Percentiles rank a stretch among this genome's conserved stretches.
phyloP scores from a whole-genome alignment of 2,329 filamentous ascomycete genomes.

The Pseudogymnoascus sp. region DNA sequence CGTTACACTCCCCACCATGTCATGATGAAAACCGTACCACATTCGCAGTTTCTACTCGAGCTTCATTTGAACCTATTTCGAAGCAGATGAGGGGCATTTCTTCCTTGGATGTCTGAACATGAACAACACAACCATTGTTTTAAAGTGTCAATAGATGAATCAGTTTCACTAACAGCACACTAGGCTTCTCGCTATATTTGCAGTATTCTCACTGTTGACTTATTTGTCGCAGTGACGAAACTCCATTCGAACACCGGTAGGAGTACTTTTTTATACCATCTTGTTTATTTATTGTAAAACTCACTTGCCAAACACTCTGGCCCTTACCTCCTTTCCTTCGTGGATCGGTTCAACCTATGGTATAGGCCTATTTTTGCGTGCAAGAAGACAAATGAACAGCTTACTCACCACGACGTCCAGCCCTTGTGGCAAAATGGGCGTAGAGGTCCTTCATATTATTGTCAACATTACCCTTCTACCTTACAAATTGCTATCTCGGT shows the following conservation, averaged over 20 bases:
- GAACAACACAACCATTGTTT: slow-evolving; percentile 1
- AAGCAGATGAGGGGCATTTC: slow-evolving; percentile 58
- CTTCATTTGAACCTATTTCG: slow-evolving; percentile 54
- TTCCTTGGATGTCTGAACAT: slow-evolving; percentile 71
- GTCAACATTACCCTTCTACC: slow-evolving; percentile 42
- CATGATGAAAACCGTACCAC: slow-evolving; percentile 69
- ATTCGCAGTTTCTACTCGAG: slow-evolving; percentile 90
- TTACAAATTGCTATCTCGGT: background rate
- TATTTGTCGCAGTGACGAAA: background rate
- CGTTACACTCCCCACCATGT: slow-evolving; percentile 18
- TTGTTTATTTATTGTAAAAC: background rate
- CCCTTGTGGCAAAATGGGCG: slow-evolving; percentile 44
- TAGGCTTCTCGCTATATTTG: background rate
- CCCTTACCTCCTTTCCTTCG: slow-evolving; percentile 49
- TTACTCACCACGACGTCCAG: slow-evolving; percentile 63
- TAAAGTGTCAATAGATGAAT: background rate
- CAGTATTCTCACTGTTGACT: background rate
- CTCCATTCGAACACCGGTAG: background rate
- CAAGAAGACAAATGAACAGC: slow-evolving; percentile 60
- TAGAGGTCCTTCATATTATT: slow-evolving; percentile 61
- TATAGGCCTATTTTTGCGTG: slow-evolving; percentile 76
- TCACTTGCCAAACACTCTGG: slow-evolving; percentile 74
- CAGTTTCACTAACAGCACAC: background rate
- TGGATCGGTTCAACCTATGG: slow-evolving; percentile 45
- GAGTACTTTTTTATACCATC: background rate